Percentiles rank a stretch among this genome's conserved stretches.
phyloP scores from a whole-genome alignment of 164 flowering plant species.

The Hamamelis virginiana region DNA sequence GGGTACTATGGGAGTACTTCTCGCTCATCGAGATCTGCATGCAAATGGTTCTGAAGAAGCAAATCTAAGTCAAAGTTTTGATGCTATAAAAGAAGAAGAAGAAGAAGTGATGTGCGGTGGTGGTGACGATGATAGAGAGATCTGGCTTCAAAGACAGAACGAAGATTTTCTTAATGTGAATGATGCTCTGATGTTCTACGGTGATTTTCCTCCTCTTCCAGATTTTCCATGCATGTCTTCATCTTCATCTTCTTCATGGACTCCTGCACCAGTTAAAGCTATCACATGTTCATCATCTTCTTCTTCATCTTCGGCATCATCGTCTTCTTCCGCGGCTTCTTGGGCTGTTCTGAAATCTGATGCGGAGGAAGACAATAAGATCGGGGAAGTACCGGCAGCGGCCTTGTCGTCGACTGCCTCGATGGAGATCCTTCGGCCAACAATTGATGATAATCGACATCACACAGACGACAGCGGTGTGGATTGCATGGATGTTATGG shows the following conservation, averaged over 20 bases:
- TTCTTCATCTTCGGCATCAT: conserved; percentile 28
- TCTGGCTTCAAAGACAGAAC: conserved; percentile 33
- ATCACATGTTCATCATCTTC: conserved; percentile 29
- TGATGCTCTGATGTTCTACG: conserved; percentile 45
- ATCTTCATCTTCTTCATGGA: conserved; percentile 57
- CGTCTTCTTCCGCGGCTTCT: conserved; percentile 56
- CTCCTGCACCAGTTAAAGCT: conserved; percentile 27
- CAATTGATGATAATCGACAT: conserved; percentile 3
- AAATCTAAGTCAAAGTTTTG: background rate
- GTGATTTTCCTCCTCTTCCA: conserved; percentile 67
- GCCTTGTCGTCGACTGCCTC: conserved; percentile 40
- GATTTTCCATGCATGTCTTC: conserved; percentile 91
- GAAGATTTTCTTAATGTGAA: conserved; percentile 30
- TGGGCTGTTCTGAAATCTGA: conserved; percentile 58
- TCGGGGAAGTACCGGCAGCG: conserved; percentile 3
- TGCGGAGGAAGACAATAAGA: conserved; percentile 24
- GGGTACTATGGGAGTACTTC: no score
- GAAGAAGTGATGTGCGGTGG: conserved; percentile 3
- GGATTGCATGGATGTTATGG: conserved; percentile 67
- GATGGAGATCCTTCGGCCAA: conserved; percentile 34
- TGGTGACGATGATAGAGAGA: conserved; percentile 25
- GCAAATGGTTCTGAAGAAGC: background rate
- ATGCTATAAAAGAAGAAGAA: conserved; percentile 5
- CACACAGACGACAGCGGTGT: conserved; percentile 8
- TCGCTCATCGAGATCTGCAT: no score